Base-by-base conservation (phyloP, 2,329 filamentous ascomycete species). In the Hymenoscyphus albidus region DNA sequence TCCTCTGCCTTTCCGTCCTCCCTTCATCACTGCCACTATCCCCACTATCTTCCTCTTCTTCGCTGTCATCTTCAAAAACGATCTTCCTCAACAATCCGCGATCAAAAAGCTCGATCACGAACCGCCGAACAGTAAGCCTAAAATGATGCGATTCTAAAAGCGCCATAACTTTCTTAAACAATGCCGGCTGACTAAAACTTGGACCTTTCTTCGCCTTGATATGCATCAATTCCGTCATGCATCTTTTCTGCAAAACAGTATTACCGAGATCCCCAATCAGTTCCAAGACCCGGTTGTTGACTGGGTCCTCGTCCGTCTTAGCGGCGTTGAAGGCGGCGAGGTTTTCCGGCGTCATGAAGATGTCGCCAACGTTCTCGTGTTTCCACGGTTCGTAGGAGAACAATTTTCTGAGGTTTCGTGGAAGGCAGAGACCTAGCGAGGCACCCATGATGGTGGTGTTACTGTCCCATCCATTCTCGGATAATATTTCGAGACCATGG, bases 81-180 rank as follows among this genome's bases (percentile, higher is more conserved):
- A 97, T 91, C 69, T 87, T 86, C 68, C 93, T 83, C 78, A 98
- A 83, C 55, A 98, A 91, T 65, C 86, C 88, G 78, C 94, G 95
- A 73, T 98, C 94, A 73, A 99, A 99, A 27, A 99, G 79, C 74
- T 98, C 95, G 65, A 98, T 88, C 42, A 97, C 90, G 78, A 97
- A 93, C 57, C 94, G 88, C 67, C 94, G 89, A 35, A 96, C 90
- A 1, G 89, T 89, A 1, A 99, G 83, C 27, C 93, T 86, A 77
- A 95, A 98, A 74, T 96, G 92, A 72, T 97, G 94, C 70, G 87
- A 88, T 76, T 97, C 93, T 65, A 99, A 83, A 59, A 98, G 82
- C 9, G 86, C 85, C 81, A 99, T 88, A 58, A 95, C 88, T 73
- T 93, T 91, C 70, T 88, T 88, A 80, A 98, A 98, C 54, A 99